These are phyloP conservation scores for Phaeosphaeria sp. DNA, from an alignment of 2,329 filamentous ascomycete species.

Conservation along the genomic window DNA sequence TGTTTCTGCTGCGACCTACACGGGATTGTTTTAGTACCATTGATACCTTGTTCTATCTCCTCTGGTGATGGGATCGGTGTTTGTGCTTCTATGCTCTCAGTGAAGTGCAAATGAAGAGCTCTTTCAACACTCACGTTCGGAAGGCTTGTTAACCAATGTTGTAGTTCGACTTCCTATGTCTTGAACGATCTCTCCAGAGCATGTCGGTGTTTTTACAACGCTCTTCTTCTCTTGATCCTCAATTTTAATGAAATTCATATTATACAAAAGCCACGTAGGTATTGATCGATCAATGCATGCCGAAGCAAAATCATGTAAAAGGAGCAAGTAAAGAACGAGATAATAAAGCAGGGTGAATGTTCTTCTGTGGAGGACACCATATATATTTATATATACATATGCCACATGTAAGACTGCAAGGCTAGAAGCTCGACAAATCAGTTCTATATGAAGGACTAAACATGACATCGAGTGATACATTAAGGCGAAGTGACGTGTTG, in stretches of 20 bases:
- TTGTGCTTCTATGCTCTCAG: no score
- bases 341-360: no score
- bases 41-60: no score
- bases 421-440: no score
- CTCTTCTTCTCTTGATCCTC: not conserved
- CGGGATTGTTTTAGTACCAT: constrained; percentile 14
- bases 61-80: no score
- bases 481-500: not conserved
- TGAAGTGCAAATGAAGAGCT: no score
- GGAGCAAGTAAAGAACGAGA: not conserved
- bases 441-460: not conserved
- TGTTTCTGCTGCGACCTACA: no score
- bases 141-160: constrained; percentile 10
- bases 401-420: no score
- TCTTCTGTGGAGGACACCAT: no score
- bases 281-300: not conserved
- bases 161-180: constrained; percentile 16
- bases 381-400: no score
- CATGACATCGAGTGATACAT: not conserved
- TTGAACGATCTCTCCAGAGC: constrained; percentile 13
- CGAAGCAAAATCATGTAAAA: not conserved
- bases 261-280: not conserved
- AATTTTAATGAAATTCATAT: not conserved
- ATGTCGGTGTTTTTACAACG: not conserved
- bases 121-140: not conserved